These are phyloP conservation scores for Fusarium verticillioides DNA, from an alignment of 2,329 filamentous ascomycete genomes.

Conservation along the genomic window DNA sequence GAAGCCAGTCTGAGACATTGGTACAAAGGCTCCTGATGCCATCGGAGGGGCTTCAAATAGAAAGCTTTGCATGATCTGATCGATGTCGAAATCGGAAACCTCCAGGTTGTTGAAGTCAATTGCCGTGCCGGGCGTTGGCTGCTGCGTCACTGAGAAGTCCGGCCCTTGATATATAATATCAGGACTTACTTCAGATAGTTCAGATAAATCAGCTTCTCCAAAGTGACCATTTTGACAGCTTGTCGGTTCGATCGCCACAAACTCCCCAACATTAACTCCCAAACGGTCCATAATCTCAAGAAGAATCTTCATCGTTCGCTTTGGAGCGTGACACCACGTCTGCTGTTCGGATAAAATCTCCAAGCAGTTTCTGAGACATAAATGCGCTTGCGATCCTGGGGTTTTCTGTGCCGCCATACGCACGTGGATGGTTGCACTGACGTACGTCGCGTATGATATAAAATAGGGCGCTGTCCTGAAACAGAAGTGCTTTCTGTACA, in stretches of 20 bases:
- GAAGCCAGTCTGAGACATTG: not conserved
- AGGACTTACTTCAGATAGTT: fast-evolving
- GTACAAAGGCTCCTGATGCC: not conserved
- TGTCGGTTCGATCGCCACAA: not conserved
- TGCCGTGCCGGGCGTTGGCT: fast-evolving
- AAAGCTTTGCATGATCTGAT: conserved; percentile 18
- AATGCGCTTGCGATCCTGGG: conserved; percentile 52
- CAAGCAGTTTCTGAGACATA: conserved; percentile 54
- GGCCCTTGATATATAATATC: fast-evolving
- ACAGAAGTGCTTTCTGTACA: conserved; percentile 56
- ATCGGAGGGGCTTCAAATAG: fast-evolving
- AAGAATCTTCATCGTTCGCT: conserved; percentile 24
- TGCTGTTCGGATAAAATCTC: conserved; percentile 58
- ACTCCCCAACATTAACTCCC: not conserved
- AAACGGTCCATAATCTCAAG: conserved; percentile 4
- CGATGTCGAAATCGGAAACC: not conserved
- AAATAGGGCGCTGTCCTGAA: conserved; percentile 60
- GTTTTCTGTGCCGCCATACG: conserved; percentile 59
- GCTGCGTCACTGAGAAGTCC: not conserved
- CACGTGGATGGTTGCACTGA: conserved; percentile 62
- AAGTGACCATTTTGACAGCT: not conserved
- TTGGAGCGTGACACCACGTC: conserved; percentile 43
- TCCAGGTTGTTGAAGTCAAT: not conserved
- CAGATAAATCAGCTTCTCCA: fast-evolving
- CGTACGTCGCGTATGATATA: conserved; percentile 64